These are phyloP conservation scores for Aspergillus bridgeri DNA, from an alignment of 495 filamentous ascomycete species.

Conservation along the genomic window DNA sequence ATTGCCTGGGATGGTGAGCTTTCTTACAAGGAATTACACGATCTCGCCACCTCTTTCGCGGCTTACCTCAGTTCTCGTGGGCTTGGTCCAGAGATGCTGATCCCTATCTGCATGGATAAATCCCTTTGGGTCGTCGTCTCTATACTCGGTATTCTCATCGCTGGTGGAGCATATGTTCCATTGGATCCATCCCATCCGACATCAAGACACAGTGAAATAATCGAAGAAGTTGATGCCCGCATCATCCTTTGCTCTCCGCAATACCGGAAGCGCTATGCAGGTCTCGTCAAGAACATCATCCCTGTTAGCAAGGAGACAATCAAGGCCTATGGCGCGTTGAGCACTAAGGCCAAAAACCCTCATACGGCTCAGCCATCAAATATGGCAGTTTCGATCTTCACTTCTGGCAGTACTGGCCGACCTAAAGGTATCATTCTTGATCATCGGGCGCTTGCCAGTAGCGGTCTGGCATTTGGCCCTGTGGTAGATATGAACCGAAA, in stretches of 20 bases:
- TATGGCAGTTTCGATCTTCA: conserved; percentile 42
- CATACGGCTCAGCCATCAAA: conserved; percentile 23
- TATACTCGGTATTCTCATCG: conserved; percentile 51
- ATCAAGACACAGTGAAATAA: conserved; percentile 40
- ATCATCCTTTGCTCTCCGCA: conserved; percentile 40
- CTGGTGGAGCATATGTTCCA: conserved; percentile 56
- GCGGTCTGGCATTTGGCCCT: conserved; percentile 40
- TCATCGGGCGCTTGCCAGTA: conserved; percentile 46
- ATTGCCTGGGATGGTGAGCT: conserved; percentile 46
- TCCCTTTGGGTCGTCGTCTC: conserved; percentile 52
- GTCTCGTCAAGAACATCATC: conserved; percentile 32
- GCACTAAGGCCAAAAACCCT: conserved; percentile 1
- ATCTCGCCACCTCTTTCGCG: conserved; percentile 35
- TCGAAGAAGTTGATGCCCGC: conserved; percentile 34
- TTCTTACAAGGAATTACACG: conserved; percentile 36
- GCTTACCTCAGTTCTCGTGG: conserved; percentile 42
- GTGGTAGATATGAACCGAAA: conserved; percentile 27
- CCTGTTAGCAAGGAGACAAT: conserved; percentile 38
- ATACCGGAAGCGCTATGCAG: conserved; percentile 20
- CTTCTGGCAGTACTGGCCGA: conserved; percentile 56
- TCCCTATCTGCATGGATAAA: conserved; percentile 58
- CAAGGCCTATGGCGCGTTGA: conserved; percentile 28
- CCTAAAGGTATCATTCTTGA: conserved; percentile 53
- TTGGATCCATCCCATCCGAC: conserved; percentile 57
- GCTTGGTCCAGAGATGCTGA: conserved; percentile 44